Evolutionary conservation across 2,329 filamentous ascomycete genomes (phyloP).

Genomic region (Colletotrichum tabaci): DNA sequence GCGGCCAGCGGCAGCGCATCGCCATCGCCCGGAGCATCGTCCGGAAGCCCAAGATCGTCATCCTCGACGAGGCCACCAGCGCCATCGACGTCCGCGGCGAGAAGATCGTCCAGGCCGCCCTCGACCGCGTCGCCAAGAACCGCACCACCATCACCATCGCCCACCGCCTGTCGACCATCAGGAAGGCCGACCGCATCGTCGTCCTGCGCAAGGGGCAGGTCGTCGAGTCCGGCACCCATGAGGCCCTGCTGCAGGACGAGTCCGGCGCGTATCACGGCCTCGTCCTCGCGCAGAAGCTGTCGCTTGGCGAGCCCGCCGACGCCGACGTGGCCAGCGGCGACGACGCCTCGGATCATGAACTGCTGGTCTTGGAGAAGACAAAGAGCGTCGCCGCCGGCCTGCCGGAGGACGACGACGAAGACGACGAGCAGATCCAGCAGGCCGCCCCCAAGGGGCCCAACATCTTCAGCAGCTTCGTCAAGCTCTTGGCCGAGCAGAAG

Average conservation of each 20-base stretch:
- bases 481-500: constrained; percentile 70
- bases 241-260: constrained; percentile 74
- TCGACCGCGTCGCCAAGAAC: constrained; percentile 72
- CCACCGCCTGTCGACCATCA: constrained; percentile 81
- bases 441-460: constrained; percentile 58
- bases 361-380: constrained; percentile 54
- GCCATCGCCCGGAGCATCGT: constrained; percentile 84
- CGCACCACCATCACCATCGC: constrained; percentile 83
- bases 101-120: constrained; percentile 74
- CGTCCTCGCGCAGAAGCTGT: constrained; percentile 74
- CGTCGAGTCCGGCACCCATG: constrained; percentile 82
- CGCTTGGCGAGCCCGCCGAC: constrained; percentile 63
- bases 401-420: constrained; percentile 50
- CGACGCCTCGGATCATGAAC: constrained; percentile 55
- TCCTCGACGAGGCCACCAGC: constrained; percentile 84
- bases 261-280: constrained; percentile 78
- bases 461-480: constrained; percentile 68
- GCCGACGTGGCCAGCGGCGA: constrained; percentile 50
- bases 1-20: constrained; percentile 85
- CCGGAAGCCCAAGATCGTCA: constrained; percentile 77
- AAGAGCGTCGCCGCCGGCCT: constrained; percentile 61
- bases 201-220: constrained; percentile 81
- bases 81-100: constrained; percentile 71
- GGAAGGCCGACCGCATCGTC: constrained; percentile 83
- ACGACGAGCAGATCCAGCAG: constrained; percentile 45